phyloP scores from a whole-genome alignment of 2,329 filamentous ascomycete genomes.

The Fusarium sp. region DNA sequence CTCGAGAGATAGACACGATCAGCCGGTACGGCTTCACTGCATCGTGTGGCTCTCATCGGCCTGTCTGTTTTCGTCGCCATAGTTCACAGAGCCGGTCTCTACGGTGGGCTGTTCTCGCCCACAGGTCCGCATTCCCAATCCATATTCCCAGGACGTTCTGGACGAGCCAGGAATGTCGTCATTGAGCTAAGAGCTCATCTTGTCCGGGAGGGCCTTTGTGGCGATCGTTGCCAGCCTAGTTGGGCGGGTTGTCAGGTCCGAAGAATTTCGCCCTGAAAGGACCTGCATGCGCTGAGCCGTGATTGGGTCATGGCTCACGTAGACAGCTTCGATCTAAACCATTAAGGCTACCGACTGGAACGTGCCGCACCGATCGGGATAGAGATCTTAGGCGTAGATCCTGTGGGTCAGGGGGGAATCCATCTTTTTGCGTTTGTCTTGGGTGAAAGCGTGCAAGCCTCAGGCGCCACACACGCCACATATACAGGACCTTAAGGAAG shows the following conservation, averaged over 20 bases:
- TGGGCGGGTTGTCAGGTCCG: conserved; percentile 10
- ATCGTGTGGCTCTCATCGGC: conserved; percentile 15
- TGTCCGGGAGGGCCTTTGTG: not conserved
- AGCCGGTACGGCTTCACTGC: not conserved
- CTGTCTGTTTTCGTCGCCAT: conserved; percentile 30
- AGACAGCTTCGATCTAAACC: conserved; percentile 2
- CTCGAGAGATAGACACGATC: not conserved
- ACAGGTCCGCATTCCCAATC: conserved; percentile 24
- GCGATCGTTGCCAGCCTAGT: conserved; percentile 1
- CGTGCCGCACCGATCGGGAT: conserved; percentile 28
- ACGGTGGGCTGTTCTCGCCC: conserved; percentile 25
- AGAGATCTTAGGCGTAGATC: conserved; percentile 10
- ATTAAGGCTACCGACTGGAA: conserved; percentile 26
- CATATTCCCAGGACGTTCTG: conserved; percentile 7
- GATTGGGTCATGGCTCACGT: conserved; percentile 14
- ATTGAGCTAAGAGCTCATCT: conserved; percentile 6
- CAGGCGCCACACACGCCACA: conserved; percentile 22
- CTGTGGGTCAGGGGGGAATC: not conserved
- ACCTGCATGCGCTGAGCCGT: conserved; percentile 8
- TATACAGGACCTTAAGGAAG: too few relatives aligned
- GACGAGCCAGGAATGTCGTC: conserved; percentile 28
- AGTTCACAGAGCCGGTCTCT: not conserved
- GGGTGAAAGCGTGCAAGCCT: conserved; percentile 25
- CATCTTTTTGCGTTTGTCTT: conserved; percentile 20
- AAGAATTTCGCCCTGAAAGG: conserved; percentile 29